phyloP scores from a whole-genome alignment of 2,329 filamentous ascomycete species.

The Colletotrichum neosansevieriae region DNA sequence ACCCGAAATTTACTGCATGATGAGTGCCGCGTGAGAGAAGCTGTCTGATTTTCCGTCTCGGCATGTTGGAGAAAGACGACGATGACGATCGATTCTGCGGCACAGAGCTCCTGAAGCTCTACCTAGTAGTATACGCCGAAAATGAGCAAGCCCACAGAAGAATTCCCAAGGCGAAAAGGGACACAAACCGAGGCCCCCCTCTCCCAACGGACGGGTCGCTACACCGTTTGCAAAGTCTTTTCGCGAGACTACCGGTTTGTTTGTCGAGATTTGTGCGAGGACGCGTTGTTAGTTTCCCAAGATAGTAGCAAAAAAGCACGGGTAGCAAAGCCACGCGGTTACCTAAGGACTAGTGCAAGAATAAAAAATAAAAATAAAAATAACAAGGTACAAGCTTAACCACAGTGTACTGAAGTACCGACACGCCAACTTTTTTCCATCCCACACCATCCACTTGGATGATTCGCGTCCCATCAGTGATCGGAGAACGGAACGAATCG shows the following conservation, averaged over 20 bases:
- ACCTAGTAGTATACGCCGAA: too few species aligned
- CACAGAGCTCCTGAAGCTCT: too few species aligned
- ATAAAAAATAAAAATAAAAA: too few species aligned
- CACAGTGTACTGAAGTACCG: too few species aligned
- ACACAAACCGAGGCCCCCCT: background rate
- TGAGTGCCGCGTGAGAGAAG: background rate
- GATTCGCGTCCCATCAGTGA: constrained; percentile 10
- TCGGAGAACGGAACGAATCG: constrained; percentile 14
- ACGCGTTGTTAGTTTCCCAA: constrained; percentile 6
- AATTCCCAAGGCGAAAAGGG: background rate
- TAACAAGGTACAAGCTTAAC: background rate
- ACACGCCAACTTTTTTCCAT: background rate
- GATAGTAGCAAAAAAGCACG: constrained; percentile 15
- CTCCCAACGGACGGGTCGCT: background rate
- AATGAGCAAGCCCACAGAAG: background rate
- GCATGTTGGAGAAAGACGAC: constrained; percentile 9
- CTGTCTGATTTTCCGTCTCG: constrained; percentile 3
- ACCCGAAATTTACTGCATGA: background rate
- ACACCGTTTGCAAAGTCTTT: background rate
- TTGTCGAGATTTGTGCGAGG: background rate
- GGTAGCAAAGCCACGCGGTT: constrained; percentile 16
- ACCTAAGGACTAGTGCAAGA: background rate
- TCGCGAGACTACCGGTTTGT: background rate
- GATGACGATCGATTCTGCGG: too few species aligned
- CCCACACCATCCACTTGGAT: constrained; percentile 25